Percentiles rank a stretch among this genome's conserved stretches.
Evolutionary conservation across 106 monocot species (phyloP).

Genomic region (Platanthera zijinensis): DNA sequence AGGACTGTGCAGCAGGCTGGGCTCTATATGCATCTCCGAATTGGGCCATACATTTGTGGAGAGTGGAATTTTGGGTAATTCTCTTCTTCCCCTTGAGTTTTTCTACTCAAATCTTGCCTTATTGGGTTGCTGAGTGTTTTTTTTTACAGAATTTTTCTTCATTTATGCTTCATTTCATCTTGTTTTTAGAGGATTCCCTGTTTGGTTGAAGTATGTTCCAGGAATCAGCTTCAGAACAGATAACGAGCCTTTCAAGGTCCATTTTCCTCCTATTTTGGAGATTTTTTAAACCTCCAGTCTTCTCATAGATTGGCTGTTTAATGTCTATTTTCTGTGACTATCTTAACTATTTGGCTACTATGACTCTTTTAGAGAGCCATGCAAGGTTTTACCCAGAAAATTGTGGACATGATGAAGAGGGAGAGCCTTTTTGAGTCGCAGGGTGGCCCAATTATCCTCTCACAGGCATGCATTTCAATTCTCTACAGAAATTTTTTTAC

Average conservation of each 20-base stretch:
- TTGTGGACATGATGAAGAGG: conserved; percentile 87
- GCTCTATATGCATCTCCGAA: conserved; percentile 74
- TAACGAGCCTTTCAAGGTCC: conserved; percentile 95
- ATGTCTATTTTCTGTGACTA: neutral
- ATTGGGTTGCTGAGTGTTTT: neutral
- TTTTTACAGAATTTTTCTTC: neutral
- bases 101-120: neutral
- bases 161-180: conserved; percentile 1
- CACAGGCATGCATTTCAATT: conserved; percentile 35
- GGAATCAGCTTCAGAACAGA: conserved; percentile 99
- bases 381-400: conserved; percentile 89
- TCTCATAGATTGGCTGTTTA: neutral
- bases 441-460: conserved; percentile 92
- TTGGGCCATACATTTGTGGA: conserved; percentile 92
- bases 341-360: neutral
- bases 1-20: conserved; percentile 88
- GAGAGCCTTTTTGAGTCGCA: conserved; percentile 83
- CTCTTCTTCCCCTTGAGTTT: neutral
- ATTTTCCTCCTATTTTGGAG: neutral
- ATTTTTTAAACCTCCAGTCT: neutral
- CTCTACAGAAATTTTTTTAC: too few species aligned
- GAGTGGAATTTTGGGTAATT: conserved; percentile 98
- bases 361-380: conserved; percentile 55
- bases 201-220: conserved; percentile 98
- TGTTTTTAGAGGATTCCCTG: conserved; percentile 75